Conservation (phyloP, 345 rosid species). For the Salix dunnii region DNA sequence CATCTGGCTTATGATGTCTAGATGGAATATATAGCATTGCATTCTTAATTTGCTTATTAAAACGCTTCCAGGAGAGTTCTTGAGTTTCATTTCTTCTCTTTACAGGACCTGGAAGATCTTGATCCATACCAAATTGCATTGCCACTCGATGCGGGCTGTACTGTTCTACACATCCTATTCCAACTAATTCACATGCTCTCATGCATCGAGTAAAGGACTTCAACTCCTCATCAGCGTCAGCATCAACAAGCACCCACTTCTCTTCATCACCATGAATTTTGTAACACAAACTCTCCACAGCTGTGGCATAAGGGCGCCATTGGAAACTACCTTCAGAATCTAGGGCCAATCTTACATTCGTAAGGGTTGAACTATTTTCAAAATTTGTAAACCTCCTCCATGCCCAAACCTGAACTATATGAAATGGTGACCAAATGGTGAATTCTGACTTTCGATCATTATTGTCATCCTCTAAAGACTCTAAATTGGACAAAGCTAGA, state of each 20-base stretch:
- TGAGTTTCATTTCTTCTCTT: not conserved
- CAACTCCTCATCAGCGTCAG: not conserved
- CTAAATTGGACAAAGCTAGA: not conserved
- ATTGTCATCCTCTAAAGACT: not conserved
- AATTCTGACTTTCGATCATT: not conserved
- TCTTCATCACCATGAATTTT: not conserved
- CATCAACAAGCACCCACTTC: not conserved
- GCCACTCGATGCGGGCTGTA: not conserved
- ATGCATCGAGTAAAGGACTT: not conserved
- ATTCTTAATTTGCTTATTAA: not conserved
- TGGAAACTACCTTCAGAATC: slow-evolving; percentile 21
- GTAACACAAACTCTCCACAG: not conserved
- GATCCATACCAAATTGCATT: not conserved
- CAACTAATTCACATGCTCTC: not conserved
- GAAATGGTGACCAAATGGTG: slow-evolving; percentile 28
- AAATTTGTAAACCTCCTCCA: slow-evolving; percentile 44
- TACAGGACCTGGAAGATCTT: not conserved
- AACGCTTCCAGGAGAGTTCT: not conserved
- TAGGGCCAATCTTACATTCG: slow-evolving; percentile 17
- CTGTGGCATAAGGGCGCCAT: slow-evolving; percentile 30
- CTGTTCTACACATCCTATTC: not conserved
- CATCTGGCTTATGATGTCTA: not conserved
- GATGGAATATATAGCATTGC: not conserved
- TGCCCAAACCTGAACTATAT: slow-evolving; percentile 38
- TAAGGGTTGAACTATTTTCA: not conserved